Percentiles rank a stretch among this genome's conserved stretches.
Evolutionary conservation across 2,329 filamentous ascomycete genomes (phyloP).

Genomic region (Pseudogymnoascus sp.): DNA sequence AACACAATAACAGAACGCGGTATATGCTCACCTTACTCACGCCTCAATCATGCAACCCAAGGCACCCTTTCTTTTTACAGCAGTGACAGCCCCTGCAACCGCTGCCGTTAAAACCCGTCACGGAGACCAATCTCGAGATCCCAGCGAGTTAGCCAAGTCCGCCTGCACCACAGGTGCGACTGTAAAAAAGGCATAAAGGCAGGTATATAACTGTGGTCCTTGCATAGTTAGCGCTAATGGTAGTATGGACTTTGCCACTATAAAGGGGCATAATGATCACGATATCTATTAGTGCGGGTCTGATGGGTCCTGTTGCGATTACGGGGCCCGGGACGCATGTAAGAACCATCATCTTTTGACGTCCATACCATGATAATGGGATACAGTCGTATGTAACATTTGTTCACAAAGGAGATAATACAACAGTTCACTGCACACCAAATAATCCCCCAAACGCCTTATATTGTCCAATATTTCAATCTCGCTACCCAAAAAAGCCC

Average conservation of each 20-base stretch:
- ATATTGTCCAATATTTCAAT: too few species aligned
- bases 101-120: not conserved
- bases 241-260: not conserved
- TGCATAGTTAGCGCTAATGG: not conserved
- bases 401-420: too few species aligned
- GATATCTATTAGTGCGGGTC: not conserved
- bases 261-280: not conserved
- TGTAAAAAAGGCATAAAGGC: not conserved
- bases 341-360: too few species aligned
- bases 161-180: not conserved
- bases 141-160: not conserved
- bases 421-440: too few species aligned
- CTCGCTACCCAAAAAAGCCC: too few species aligned
- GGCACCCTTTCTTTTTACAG: not conserved
- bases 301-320: not conserved
- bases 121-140: not conserved
- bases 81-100: not conserved
- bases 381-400: too few species aligned
- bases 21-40: not conserved
- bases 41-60: not conserved
- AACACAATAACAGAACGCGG: not conserved
- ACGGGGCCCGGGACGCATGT: not conserved
- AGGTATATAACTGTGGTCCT: not conserved
- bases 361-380: too few species aligned
- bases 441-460: too few species aligned